Evolutionary conservation across 1,139 yeast genomes (phyloP), one percentile per base, ranked within the genome.

Genomic region (Saccharomycopsis hybrid): DNA sequence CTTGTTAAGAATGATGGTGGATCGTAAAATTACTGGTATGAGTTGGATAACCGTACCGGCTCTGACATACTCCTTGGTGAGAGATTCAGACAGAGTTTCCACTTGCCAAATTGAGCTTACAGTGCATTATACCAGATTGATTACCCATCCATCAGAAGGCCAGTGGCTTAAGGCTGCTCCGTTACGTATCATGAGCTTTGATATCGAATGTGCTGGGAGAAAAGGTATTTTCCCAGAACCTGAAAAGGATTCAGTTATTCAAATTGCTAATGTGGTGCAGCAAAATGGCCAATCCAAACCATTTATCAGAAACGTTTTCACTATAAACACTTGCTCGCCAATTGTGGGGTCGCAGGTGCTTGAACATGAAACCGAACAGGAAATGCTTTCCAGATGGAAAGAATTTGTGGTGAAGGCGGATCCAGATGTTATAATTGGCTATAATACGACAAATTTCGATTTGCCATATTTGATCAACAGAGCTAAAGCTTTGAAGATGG

Each of bases 171-270:
- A 83, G 58, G 84, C 87, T 71, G 97, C 98, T 0, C 98, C 98
- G 0, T 73, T 94, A 54, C 82, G 99, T 62, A 83, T 94, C 44
- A 71, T 94, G 56, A 89, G 97, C 8, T 92, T 92, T 65, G 98
- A 94, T 72, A 92, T 94, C 55, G 99, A 94, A 68, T 94, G 99
- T 76, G 95, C 98, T 4, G 98, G 98, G 47, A 79, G 99, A 66
- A 86, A 88, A 57, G 98, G 98, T 49, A 77, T 92, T 24, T 94
- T 94, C 65, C 98, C 99, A 0, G 98, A 94, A 63, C 85, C 99
- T 1, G 85, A 86, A 55, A 77, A 80, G 46, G 99, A 94, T 67
- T 85, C 96, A 0, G 96, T 94, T 5, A 94, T 94, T 62, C 98
- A 94, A 66, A 92, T 94, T 57, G 98, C 98, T 3, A 92, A 89